These are phyloP conservation scores for Parietaria judaica DNA, from an alignment of 306 rosid genomes.

Conservation along the genomic window DNA sequence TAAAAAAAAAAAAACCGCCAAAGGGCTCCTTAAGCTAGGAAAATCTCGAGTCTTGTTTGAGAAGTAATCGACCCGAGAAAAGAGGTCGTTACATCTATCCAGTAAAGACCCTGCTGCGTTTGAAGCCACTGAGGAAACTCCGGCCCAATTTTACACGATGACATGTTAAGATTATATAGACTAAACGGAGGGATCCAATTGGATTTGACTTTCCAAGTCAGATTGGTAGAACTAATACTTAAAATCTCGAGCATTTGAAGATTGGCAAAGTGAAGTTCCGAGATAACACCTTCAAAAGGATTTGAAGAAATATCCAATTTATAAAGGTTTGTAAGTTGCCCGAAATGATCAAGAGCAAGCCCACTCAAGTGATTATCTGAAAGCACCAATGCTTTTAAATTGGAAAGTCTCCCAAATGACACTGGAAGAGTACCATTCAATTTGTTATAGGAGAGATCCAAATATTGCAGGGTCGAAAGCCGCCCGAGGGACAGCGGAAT, in stretches of 20 bases:
- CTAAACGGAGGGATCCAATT: slow-evolving; percentile 31
- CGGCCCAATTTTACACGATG: no score
- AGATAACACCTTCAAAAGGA: background rate
- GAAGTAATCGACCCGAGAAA: no score
- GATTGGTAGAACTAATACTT: background rate
- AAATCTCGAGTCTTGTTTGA: no score
- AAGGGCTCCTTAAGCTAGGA: no score
- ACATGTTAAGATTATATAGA: no score
- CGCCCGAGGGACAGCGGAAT: background rate
- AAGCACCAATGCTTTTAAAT: background rate
- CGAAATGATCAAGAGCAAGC: background rate
- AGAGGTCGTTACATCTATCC: no score
- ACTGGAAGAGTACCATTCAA: background rate
- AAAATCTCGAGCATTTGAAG: background rate
- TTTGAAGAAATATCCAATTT: background rate
- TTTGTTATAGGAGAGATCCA: background rate
- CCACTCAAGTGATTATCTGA: background rate
- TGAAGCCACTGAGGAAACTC: no score
- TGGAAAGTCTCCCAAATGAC: background rate
- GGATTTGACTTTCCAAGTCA: slow-evolving; percentile 11
- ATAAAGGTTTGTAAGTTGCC: background rate
- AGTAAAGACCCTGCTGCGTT: no score
- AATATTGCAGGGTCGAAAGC: background rate
- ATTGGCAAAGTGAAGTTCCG: slow-evolving; percentile 18
- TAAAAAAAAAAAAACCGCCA: no score